Base-by-base conservation (phyloP, 2,329 filamentous ascomycete genomes). In the Trichocomaceae sp. region DNA sequence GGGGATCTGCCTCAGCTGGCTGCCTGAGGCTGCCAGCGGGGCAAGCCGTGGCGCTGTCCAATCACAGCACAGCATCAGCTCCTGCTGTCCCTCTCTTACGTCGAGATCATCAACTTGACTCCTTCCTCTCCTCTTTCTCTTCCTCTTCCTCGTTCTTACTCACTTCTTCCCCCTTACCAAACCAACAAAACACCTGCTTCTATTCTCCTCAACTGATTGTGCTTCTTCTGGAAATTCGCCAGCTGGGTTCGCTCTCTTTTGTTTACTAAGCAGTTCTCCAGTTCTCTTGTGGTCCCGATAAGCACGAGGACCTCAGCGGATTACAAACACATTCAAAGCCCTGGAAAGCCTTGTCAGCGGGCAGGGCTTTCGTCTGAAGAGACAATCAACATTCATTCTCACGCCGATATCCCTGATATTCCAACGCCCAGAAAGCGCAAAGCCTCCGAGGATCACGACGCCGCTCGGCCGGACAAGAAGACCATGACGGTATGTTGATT, bases 381-480 rank as follows among this genome's bases (percentile, higher is more conserved):
- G 51, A 57, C 57, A 62, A 70, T 65, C 71, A 75, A 63, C 58
- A 75, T 75, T 75, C 64, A 66, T 65, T 70, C 72, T 62, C 64
- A 73, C 64, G 63, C 70, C 63, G 64, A 69, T 65, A 67, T 73
- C 67, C 70, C 70, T 64, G 66, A 74, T 62, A 67, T 68, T 66
- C 64, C 72, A 67, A 78, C 75, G 71, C 74, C 73, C 72, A 75
- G 72, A 68, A 79, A 79, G 69, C 75, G 77, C 64, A 78, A 77
- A 69, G 73, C 75, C 64, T 78, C 77, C 62, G 67, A 67, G 65
- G 64, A 75, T 63, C 69, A 74, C 69, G 66, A 69, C 64, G 69
- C 72, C 67, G 68, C 72, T 70, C 72, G 68, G 65, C 74, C 74
- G 61, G 70, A 76, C 60, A 80, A 80, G 69, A 79, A 78, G 69